These are phyloP conservation scores for Penicillium flavigenum DNA, from an alignment of 495 filamentous ascomycete genomes.

Conservation along the genomic window DNA sequence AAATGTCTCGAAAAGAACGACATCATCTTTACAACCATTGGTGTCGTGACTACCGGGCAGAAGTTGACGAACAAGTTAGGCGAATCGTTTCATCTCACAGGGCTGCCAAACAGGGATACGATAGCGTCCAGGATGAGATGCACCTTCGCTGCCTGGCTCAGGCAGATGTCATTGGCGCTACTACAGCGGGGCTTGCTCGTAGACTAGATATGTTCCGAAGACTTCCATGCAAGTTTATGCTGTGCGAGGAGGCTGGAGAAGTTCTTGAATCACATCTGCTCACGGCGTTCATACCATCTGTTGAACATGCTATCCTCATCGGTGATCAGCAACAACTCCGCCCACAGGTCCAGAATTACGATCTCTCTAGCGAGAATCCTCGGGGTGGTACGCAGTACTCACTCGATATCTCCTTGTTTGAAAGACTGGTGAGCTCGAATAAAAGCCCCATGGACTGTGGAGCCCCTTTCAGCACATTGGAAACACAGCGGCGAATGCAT, in stretches of 20 bases:
- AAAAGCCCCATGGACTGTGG: slow-evolving; percentile 14
- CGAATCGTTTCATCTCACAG: neutral
- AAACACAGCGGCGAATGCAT: slow-evolving; percentile 76
- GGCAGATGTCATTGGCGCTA: slow-evolving; percentile 68
- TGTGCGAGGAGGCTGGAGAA: slow-evolving; percentile 79
- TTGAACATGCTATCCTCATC: slow-evolving; percentile 74
- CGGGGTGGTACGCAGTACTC: slow-evolving; percentile 53
- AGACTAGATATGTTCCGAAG: slow-evolving; percentile 61
- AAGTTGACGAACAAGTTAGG: neutral
- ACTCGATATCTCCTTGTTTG: slow-evolving; percentile 68
- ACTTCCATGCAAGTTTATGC: slow-evolving; percentile 62
- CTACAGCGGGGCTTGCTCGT: slow-evolving; percentile 70
- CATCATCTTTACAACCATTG: slow-evolving; percentile 1
- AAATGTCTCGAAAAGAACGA: slow-evolving; percentile 5
- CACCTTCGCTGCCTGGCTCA: slow-evolving; percentile 35
- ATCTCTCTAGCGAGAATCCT: slow-evolving; percentile 58
- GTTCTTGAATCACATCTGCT: slow-evolving; percentile 72
- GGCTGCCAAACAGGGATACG: neutral
- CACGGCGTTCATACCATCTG: slow-evolving; percentile 63
- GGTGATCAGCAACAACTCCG: slow-evolving; percentile 75
- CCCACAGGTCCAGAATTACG: slow-evolving; percentile 66
- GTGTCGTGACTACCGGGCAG: neutral
- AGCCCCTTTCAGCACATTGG: slow-evolving; percentile 58
- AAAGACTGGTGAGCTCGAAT: slow-evolving; percentile 55
- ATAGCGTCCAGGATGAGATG: slow-evolving; percentile 27